Evolutionary conservation across 1,139 yeast species (phyloP), one percentile per base, ranked within the genome.

Genomic region (Blastobotrys buckinghamii): DNA sequence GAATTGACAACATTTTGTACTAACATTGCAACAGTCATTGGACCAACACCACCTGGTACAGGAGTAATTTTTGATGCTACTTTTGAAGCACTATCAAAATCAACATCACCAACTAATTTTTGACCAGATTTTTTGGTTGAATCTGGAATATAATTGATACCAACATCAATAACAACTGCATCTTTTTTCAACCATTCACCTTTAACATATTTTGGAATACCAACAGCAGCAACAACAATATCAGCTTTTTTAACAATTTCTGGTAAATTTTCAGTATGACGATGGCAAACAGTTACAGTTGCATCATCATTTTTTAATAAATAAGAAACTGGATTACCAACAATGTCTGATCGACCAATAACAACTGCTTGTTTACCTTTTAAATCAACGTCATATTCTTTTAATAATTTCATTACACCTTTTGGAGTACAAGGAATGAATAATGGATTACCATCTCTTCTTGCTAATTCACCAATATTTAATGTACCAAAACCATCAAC

Each of bases 1-100:
- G 97, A 88, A 53, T 76, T 71, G 39, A 86, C 78, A 30, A 90
- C 96, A 65, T 92, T 92, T 63, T 85, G 85, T 67, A 90, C 79
- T 52, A 92, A 78, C 85, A 89, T 87, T 45, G 97, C 97, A 47
- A 92, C 97, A 12, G 99, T 92, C 97, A 92, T 92, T 60, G 98
- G 99, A 47, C 98, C 98, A 53, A 92, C 98, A 58, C 98, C 98
- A 64, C 99, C 99, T 45, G 98, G 99, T 51, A 92, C 99, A 27
- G 98, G 98, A 22, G 98, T 92, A 63, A 92, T 78, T 62, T 76
- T 75, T 34, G 83, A 75, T 29, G 95, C 96, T 53, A 77, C 79
- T 49, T 77, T 72, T 45, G 76, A 64, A 49, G 88, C 88, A 24
- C 80, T 71, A 45, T 76, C 82, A 60, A 78, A 89, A 56, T 90